Evolutionary conservation across 768 basidiomycete species (phyloP), one percentile per base, ranked within the genome.

Genomic region (Pseudohyphozyma bogoriensis): DNA sequence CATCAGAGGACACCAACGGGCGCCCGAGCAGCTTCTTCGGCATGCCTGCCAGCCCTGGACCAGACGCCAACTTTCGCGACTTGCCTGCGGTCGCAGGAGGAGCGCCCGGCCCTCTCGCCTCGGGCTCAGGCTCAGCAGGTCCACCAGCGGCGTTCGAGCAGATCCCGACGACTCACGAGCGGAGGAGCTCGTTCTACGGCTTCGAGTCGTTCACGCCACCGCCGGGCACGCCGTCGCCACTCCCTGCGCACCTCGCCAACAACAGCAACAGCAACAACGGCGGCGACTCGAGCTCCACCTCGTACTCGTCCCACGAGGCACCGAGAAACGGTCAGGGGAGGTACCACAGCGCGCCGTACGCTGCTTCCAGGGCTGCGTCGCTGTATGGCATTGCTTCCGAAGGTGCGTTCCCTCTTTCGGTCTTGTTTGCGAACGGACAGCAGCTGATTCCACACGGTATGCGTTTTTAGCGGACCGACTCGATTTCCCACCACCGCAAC

Each of bases 331-430:
- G 61, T 15, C n/a, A n/a, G n/a, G n/a, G n/a, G 49, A 54, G 65
- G 20, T 60, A 63, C 56, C 52, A 56, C 28, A 56, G 56, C 13
- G 59, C 65, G 2, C 65, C 65, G 7, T 55, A 63, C 53, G 56
- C 65, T 1, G n/a, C 55, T 2, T 58, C 56, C 7, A 55, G 58
- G 11, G 54, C 65, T 1, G 65, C 58, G 0, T 63, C 61, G 1
- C 42, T 66, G 9, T 63, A 63, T 53, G 61, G 61, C 51, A 56
- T 52, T 36, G 26, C 47, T 9, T 44, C 51, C 16, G 26, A 35
- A 26, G 58, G 26, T 22, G 26, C n/a, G n/a, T n/a, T n/a, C n/a
- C n/a, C n/a, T n/a, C n/a, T n/a, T n/a, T n/a, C n/a, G n/a, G n/a
- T n/a, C n/a, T n/a, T n/a, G n/a, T n/a, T n/a, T n/a, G n/a, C n/a